Conservation (phyloP, 23 red algal species). For the Cyanidioschyzon merolae region DNA sequence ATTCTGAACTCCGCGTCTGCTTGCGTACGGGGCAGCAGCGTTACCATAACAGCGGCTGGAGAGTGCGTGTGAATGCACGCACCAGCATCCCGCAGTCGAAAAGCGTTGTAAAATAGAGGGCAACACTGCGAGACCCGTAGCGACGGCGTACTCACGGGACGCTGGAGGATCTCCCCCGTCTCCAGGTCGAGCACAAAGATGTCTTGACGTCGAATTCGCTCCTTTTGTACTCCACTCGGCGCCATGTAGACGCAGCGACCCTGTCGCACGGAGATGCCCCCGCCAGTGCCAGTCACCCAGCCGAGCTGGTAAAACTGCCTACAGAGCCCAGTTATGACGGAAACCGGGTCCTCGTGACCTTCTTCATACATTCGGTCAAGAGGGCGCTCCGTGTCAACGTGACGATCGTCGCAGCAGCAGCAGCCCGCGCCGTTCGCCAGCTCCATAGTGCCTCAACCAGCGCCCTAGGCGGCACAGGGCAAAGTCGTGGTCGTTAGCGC, state of each 20-base stretch:
- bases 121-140: conserved; percentile 28
- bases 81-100: conserved; percentile 25
- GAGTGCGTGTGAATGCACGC: conserved; percentile 30
- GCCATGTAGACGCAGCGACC: conserved; percentile 28
- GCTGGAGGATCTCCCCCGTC: neutral
- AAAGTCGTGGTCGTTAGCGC: neutral
- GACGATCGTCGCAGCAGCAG: neutral
- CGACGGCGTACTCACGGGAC: neutral
- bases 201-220: conserved; percentile 19
- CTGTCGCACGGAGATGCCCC: conserved; percentile 29
- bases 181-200: conserved; percentile 26
- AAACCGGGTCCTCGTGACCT: conserved; percentile 8
- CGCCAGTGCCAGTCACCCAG: conserved; percentile 30
- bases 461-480: no score
- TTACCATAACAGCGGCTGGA: conserved; percentile 24
- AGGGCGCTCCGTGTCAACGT: neutral
- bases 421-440: no score
- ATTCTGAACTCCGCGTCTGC: conserved; percentile 2
- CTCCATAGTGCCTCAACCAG: no score
- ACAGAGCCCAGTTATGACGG: conserved; percentile 9
- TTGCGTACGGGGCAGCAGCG: conserved; percentile 2
- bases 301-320: neutral
- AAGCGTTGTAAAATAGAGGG: conserved; percentile 29
- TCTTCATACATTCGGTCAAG: neutral
- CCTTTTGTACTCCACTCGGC: conserved; percentile 37